These are phyloP conservation scores for Verticillium alfalfae DNA, from an alignment of 2,329 filamentous ascomycete species.

Conservation along the genomic window DNA sequence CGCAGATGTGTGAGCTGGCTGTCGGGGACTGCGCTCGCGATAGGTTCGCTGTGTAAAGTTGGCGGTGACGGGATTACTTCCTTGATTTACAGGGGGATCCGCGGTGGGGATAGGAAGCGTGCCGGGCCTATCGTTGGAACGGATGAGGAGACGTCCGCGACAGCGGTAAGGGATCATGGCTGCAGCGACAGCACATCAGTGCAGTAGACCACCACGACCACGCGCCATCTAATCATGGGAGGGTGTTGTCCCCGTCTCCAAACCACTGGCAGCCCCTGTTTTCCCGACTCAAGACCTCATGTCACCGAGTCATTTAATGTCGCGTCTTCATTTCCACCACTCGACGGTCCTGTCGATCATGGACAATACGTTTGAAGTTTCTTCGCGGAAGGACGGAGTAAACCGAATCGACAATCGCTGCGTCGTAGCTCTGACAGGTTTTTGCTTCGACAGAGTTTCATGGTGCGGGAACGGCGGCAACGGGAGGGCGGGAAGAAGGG, in stretches of 20 bases:
- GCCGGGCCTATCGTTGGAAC: conserved; percentile 37
- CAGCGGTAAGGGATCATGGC: conserved; percentile 30
- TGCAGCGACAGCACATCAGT: conserved; percentile 40
- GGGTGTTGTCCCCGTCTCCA: neutral
- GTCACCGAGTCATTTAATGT: neutral
- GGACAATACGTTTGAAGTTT: neutral
- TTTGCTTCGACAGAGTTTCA: neutral
- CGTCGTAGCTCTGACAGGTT: neutral
- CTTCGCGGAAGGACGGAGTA: neutral
- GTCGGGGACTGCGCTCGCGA: conserved; percentile 27
- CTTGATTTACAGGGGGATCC: conserved; percentile 29
- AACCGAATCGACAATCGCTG: neutral
- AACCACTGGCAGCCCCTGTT: neutral
- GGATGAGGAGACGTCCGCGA: conserved; percentile 23
- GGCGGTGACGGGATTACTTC: conserved; percentile 30
- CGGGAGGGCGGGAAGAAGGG: neutral
- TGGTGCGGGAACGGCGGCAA: neutral
- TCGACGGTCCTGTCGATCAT: neutral
- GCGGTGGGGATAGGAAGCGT: conserved; percentile 27
- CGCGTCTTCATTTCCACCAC: neutral
- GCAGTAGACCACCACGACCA: conserved; percentile 17
- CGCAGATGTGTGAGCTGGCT: conserved; percentile 39
- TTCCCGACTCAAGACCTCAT: neutral
- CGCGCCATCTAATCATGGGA: neutral
- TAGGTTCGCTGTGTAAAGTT: conserved; percentile 27